phyloP scores from a whole-genome alignment of 192 early-diverging fungal genomes.

The Geranomyces michiganensis region DNA sequence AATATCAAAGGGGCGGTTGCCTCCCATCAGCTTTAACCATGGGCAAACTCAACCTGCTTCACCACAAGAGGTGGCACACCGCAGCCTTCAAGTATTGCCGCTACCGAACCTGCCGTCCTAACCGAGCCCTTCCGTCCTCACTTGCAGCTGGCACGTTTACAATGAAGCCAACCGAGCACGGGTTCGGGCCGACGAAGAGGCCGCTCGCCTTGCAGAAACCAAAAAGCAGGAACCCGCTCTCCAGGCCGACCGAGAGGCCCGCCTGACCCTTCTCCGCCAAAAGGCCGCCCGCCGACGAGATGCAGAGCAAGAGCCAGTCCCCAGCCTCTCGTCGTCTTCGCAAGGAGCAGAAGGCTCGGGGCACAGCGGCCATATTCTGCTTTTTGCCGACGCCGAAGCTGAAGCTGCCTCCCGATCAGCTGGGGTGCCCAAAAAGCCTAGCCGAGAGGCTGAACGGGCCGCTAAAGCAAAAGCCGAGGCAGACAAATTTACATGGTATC shows the following conservation, averaged over 20 bases:
- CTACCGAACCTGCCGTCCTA: background rate
- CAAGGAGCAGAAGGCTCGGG: background rate
- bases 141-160: conserved; percentile 74
- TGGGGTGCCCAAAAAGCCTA: conserved; percentile 46
- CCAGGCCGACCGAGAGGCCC: conserved; percentile 65
- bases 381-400: conserved; percentile 61
- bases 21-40: conserved; percentile 11
- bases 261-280: conserved; percentile 56
- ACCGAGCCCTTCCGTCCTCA: background rate
- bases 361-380: conserved; percentile 52
- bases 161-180: conserved; percentile 70
- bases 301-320: background rate
- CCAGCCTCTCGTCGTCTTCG: background rate
- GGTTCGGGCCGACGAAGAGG: conserved; percentile 70
- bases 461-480: conserved; percentile 59
- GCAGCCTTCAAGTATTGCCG: background rate
- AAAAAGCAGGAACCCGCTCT: conserved; percentile 49
- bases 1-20: no score
- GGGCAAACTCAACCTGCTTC: conserved; percentile 63
- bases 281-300: conserved; percentile 38
- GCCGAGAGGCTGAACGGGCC: conserved; percentile 59
- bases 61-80: conserved; percentile 60
- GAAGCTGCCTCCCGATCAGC: conserved; percentile 13
- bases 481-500: conserved; percentile 65
- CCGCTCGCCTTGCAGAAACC: conserved; percentile 61